phyloP scores from a whole-genome alignment of 148 eudicot genomes.

The Rhododendron williamsianum region DNA sequence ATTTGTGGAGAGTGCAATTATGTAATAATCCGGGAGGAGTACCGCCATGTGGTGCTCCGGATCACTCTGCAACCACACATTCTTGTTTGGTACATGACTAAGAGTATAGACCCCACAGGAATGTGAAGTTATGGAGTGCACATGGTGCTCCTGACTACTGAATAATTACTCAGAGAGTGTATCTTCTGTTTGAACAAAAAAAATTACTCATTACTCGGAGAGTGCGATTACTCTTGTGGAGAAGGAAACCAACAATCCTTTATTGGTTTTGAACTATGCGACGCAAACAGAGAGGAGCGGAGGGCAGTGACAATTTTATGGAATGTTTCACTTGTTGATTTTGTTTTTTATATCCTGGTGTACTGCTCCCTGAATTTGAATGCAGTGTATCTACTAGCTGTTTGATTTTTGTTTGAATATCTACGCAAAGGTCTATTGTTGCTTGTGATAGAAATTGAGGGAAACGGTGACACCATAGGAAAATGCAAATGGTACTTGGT shows the following conservation, averaged over 20 bases:
- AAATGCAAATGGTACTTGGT: neutral
- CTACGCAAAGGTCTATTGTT: neutral
- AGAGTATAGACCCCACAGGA: neutral
- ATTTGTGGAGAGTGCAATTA: neutral
- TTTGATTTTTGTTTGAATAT: neutral
- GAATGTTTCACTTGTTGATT: neutral
- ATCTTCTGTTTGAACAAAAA: no score
- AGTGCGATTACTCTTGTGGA: neutral
- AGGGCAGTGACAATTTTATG: neutral
- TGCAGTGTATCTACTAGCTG: neutral
- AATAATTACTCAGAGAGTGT: neutral
- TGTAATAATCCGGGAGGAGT: neutral
- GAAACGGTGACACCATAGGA: neutral
- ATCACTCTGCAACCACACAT: neutral
- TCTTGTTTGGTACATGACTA: neutral
- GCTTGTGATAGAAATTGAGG: neutral
- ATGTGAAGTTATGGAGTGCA: neutral
- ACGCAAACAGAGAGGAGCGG: neutral
- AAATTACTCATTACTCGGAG: neutral
- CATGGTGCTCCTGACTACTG: neutral
- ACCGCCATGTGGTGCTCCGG: no score
- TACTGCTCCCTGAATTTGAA: neutral
- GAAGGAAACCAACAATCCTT: neutral
- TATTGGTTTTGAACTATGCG: neutral
- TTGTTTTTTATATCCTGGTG: neutral